These are phyloP conservation scores for Scutellaria minor DNA, from an alignment of 257 asterid species.

Conservation along the genomic window DNA sequence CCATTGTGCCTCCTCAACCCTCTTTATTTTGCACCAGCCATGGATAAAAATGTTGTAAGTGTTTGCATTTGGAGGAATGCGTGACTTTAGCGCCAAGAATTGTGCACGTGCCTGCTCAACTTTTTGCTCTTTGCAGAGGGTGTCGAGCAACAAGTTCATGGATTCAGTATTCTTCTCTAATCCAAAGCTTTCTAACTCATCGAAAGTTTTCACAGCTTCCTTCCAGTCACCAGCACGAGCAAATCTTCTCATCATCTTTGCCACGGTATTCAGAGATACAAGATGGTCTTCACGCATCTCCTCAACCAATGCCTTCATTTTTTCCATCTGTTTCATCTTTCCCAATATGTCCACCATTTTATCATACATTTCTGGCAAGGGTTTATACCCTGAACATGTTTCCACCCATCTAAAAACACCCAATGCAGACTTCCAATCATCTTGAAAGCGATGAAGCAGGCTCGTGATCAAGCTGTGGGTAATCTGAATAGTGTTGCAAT, in stretches of 20 bases:
- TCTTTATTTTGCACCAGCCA: constrained; percentile 86
- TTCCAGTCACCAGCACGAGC: constrained; percentile 84
- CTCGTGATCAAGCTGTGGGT: constrained; percentile 50
- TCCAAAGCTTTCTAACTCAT: constrained; percentile 65
- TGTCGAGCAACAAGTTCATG: constrained; percentile 78
- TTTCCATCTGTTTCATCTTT: constrained; percentile 76
- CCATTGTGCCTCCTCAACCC: constrained; percentile 95
- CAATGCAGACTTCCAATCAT: constrained; percentile 87
- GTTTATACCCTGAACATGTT: constrained; percentile 51
- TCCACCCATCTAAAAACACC: constrained; percentile 83
- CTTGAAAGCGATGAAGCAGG: constrained; percentile 76
- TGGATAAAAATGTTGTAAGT: constrained; percentile 78
- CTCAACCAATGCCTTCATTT: constrained; percentile 55
- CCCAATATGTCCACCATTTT: constrained; percentile 82
- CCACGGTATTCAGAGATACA: constrained; percentile 61
- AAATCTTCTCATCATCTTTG: constrained; percentile 78
- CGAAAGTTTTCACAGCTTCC: constrained; percentile 65
- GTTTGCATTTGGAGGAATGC: constrained; percentile 68
- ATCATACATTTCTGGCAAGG: constrained; percentile 61
- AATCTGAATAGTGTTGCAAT: constrained; percentile 46
- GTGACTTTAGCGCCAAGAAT: constrained; percentile 63
- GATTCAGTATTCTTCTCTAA: constrained; percentile 68
- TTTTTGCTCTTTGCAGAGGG: constrained; percentile 73
- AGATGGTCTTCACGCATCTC: constrained; percentile 53
- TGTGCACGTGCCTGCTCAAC: constrained; percentile 69